phyloP scores from a whole-genome alignment of 2,329 filamentous ascomycete genomes.

The Penicillium olsonii region DNA sequence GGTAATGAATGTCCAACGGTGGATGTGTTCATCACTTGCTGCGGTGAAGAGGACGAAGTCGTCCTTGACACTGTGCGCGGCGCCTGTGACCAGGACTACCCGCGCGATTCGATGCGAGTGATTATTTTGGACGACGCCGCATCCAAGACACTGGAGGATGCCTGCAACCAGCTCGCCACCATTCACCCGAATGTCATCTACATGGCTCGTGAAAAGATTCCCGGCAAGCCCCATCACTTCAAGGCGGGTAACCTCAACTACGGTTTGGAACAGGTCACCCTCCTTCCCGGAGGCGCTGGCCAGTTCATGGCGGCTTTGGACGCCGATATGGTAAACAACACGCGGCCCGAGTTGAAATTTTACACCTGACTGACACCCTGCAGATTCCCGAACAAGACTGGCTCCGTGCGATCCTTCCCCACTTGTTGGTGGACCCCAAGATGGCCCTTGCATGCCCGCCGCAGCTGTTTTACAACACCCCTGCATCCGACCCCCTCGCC shows the following conservation, averaged over 20 bases:
- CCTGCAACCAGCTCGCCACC: slow-evolving; percentile 36
- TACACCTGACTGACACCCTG: slow-evolving; percentile 11
- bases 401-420: slow-evolving; percentile 61
- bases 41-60: slow-evolving; percentile 45
- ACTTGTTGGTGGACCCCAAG: slow-evolving; percentile 58
- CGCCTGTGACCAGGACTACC: slow-evolving; percentile 44
- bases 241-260: slow-evolving; percentile 68
- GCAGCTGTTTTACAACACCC: slow-evolving; percentile 66
- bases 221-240: slow-evolving; percentile 52
- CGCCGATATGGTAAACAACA: slow-evolving; percentile 58
- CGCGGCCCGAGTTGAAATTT: neutral
- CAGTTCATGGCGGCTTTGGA: slow-evolving; percentile 65
- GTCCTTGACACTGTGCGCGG: slow-evolving; percentile 45
- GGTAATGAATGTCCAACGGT: slow-evolving; percentile 41
- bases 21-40: slow-evolving; percentile 48
- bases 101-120: slow-evolving; percentile 38
- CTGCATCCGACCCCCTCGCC: slow-evolving; percentile 58
- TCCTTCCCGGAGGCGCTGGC: slow-evolving; percentile 57
- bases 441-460: slow-evolving; percentile 62
- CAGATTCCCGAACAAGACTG: slow-evolving; percentile 62
- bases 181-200: slow-evolving; percentile 46
- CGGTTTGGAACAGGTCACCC: slow-evolving; percentile 53
- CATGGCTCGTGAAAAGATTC: slow-evolving; percentile 45
- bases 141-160: slow-evolving; percentile 35
- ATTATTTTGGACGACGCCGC: slow-evolving; percentile 45